Conservation (phyloP, 192 early-diverging fungal genomes). For the Mortierella claussenii region DNA sequence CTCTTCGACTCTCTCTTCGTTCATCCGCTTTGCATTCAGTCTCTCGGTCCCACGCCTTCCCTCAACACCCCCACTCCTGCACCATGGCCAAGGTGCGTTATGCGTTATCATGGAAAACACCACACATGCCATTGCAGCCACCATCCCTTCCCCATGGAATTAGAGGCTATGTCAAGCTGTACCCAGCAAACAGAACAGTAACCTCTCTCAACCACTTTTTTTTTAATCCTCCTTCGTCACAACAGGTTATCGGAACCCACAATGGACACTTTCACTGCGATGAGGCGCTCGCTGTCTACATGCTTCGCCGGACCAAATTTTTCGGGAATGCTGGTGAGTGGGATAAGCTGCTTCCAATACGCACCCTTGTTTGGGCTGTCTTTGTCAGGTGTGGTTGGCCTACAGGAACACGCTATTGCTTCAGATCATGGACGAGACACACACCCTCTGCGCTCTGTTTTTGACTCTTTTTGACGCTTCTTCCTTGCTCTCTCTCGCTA, state of each 20-base stretch:
- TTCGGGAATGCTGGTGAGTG: conserved; percentile 67
- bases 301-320: conserved; percentile 74
- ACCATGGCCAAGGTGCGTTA: conserved; percentile 36
- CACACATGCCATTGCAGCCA: no score
- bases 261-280: conserved; percentile 90
- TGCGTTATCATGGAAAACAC: no score
- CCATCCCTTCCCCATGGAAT: no score
- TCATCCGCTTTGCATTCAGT: conserved; percentile 9
- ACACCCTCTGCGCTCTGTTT: not conserved
- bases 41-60: not conserved
- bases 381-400: no score
- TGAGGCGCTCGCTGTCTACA: conserved; percentile 90
- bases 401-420: no score
- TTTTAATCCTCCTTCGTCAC: not conserved
- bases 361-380: conserved; percentile 7
- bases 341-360: not conserved
- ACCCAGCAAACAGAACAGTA: no score
- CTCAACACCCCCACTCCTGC: not conserved
- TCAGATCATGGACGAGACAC: not conserved
- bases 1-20: conserved; percentile 14
- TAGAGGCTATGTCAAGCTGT: no score
- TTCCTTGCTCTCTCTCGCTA: not conserved
- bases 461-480: not conserved
- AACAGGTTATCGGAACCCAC: conserved; percentile 81
- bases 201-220: no score